phyloP scores from a whole-genome alignment of 805 yeast species.

The Kodamaea restingae region DNA sequence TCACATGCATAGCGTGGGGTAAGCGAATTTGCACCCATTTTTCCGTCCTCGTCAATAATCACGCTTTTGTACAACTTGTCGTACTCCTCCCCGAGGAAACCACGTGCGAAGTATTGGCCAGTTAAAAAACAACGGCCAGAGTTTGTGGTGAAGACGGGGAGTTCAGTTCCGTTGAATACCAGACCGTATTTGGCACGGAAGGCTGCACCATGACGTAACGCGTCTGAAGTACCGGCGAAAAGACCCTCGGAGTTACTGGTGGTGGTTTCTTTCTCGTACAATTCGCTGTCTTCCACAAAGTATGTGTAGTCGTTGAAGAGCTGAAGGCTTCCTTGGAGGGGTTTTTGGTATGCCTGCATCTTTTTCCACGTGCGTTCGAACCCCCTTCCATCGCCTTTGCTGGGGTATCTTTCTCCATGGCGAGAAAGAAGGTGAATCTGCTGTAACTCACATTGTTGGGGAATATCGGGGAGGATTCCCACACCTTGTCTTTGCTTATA shows the following conservation, averaged over 20 bases:
- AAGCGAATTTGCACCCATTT: slow-evolving; percentile 55
- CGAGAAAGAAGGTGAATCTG: slow-evolving; percentile 71
- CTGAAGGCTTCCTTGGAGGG: slow-evolving; percentile 46
- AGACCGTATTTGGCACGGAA: slow-evolving; percentile 48
- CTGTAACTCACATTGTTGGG: slow-evolving; percentile 46
- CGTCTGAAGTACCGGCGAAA: slow-evolving; percentile 51
- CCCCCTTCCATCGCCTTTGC: slow-evolving; percentile 24
- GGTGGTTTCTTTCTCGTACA: slow-evolving; percentile 49
- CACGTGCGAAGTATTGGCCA: slow-evolving; percentile 53
- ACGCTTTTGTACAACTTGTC: slow-evolving; percentile 30
- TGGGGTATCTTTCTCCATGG: slow-evolving; percentile 71
- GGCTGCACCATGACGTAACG: slow-evolving; percentile 45
- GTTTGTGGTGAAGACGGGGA: slow-evolving; percentile 54
- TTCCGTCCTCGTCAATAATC: slow-evolving; percentile 43
- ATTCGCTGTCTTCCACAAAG: slow-evolving; percentile 35
- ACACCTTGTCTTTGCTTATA: slow-evolving; percentile 24
- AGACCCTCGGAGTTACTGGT: slow-evolving; percentile 40
- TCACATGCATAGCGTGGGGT: slow-evolving; percentile 48
- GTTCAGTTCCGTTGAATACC: slow-evolving; percentile 34
- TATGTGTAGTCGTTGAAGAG: slow-evolving; percentile 55
- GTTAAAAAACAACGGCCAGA: slow-evolving; percentile 54
- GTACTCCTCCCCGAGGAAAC: slow-evolving; percentile 49
- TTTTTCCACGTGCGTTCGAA: slow-evolving; percentile 25
- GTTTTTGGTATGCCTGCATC: slow-evolving; percentile 22
- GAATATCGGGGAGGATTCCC: slow-evolving; percentile 24